Conservation (phyloP, 2,329 filamentous ascomycete species). For the Penicillium glabrum region DNA sequence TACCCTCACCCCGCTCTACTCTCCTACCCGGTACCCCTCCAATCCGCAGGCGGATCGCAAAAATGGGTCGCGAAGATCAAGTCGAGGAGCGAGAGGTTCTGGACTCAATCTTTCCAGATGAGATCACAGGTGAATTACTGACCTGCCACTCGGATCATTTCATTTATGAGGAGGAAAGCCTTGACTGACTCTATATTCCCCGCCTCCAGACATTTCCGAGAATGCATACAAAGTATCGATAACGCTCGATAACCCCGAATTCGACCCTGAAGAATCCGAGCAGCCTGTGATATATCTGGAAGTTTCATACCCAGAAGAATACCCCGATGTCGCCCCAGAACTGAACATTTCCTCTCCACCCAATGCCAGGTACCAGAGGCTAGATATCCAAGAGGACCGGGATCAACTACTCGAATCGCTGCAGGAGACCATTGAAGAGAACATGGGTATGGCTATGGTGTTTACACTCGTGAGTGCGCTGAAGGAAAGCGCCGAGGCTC, state of each 20-base stretch:
- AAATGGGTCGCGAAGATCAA: conserved; percentile 74
- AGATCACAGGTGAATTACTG: conserved; percentile 75
- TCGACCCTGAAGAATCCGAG: conserved; percentile 62
- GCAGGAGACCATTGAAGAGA: conserved; percentile 79
- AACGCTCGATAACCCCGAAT: conserved; percentile 72
- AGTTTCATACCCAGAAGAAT: conserved; percentile 84
- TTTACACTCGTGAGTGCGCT: conserved; percentile 85
- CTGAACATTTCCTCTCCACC: conserved; percentile 76
- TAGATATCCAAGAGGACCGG: conserved; percentile 81
- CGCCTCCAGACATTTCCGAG: conserved; percentile 74
- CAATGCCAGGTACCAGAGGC: conserved; percentile 69
- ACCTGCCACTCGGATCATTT: background rate
- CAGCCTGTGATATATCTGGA: conserved; percentile 73
- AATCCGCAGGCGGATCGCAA: conserved; percentile 29
- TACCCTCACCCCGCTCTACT: conserved; percentile 1
- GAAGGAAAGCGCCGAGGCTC: conserved; percentile 86
- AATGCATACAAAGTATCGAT: conserved; percentile 85
- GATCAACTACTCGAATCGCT: conserved; percentile 69
- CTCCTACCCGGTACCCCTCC: conserved; percentile 27
- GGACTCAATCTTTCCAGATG: conserved; percentile 96
- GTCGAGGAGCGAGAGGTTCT: conserved; percentile 95
- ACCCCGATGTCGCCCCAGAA: conserved; percentile 82
- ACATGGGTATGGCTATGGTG: conserved; percentile 95
- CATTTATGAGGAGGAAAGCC: background rate
- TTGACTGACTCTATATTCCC: conserved; percentile 1